Evolutionary conservation across 2,329 filamentous ascomycete species (phyloP).

Genomic region (Colletotrichum sp.): DNA sequence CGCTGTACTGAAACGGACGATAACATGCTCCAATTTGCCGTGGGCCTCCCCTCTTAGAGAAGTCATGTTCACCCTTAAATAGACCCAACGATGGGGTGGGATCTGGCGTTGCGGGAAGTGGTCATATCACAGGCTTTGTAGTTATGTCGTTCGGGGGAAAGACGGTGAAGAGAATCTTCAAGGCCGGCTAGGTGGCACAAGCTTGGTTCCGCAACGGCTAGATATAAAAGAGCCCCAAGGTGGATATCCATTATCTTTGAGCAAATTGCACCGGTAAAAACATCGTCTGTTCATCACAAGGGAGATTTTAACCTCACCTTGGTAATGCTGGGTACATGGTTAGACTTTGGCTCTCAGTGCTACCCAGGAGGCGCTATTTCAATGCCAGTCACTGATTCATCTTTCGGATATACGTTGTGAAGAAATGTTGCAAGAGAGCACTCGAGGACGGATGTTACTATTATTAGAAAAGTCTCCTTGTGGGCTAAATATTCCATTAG

Average conservation of each 20-base stretch:
- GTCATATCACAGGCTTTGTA: neutral
- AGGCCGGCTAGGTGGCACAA: neutral
- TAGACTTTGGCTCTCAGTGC: neutral
- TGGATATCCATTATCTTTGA: neutral
- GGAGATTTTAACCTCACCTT: too few species aligned
- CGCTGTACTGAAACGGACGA: too few species aligned
- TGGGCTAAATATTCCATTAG: rapidly evolving
- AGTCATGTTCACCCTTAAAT: neutral
- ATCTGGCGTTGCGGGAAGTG: neutral
- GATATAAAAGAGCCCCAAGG: neutral
- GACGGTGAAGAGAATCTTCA: neutral
- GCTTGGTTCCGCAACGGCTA: neutral
- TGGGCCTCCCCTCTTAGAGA: neutral
- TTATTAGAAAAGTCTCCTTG: rapidly evolving
- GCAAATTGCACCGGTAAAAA: neutral
- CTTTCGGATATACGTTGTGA: neutral
- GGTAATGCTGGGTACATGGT: neutral
- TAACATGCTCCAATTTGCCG: neutral
- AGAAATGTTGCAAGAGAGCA: rapidly evolving
- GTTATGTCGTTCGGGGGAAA: neutral
- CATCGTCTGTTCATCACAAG: neutral
- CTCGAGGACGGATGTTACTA: rapidly evolving
- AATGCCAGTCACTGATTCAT: rapidly evolving
- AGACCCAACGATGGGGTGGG: rapidly evolving
- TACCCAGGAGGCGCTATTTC: rapidly evolving